Evolutionary conservation across 2,329 filamentous ascomycete genomes (phyloP), one percentile per base, ranked within the genome.

Genomic region (Fulvia fulva): DNA sequence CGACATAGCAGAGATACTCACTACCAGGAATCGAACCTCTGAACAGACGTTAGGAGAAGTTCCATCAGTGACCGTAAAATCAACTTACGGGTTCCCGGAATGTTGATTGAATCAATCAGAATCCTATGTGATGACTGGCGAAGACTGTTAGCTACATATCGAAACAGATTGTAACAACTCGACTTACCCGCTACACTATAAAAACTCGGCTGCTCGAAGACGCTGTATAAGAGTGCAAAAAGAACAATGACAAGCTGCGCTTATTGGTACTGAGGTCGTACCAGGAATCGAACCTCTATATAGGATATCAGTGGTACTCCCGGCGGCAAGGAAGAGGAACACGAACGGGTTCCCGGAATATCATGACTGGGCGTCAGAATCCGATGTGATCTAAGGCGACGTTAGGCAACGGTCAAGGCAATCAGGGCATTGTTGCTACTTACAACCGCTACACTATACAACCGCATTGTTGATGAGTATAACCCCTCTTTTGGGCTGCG

Each of bases 1-100:
- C n/a, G n/a, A n/a, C n/a, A 50, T 30, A 9, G 46, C 23, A 23
- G 22, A 5, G 19, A n/a, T n/a, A 52, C 47, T 49, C 52, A 49
- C 19, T 34, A 52, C 55, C 47, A 50, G 55, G 55, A 57, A 57
- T 57, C 47, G 55, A 57, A 57, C 55, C 55, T 50, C 34, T 37
- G 34, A 16, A 1, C n/a, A n/a, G n/a, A n/a, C n/a, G n/a, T n/a
- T n/a, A 37, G 34, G 34, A n/a, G 16, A n/a, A n/a, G n/a, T n/a
- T n/a, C n/a, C 3, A n/a, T 16, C 7, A 14, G 5, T 37, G 34
- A 37, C n/a, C 34, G 34, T 37, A 2, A 1, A 14, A 5, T 37
- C 34, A 37, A 37, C 34, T 37, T n/a, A 37, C 34, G 47, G 55
- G 47, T 57, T 47, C 22, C 55, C 49, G 34, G 55, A 57, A 51